Evolutionary conservation across 768 basidiomycete genomes (phyloP), one percentile per base, ranked within the genome.

Genomic region (Rubroboletus satanas): DNA sequence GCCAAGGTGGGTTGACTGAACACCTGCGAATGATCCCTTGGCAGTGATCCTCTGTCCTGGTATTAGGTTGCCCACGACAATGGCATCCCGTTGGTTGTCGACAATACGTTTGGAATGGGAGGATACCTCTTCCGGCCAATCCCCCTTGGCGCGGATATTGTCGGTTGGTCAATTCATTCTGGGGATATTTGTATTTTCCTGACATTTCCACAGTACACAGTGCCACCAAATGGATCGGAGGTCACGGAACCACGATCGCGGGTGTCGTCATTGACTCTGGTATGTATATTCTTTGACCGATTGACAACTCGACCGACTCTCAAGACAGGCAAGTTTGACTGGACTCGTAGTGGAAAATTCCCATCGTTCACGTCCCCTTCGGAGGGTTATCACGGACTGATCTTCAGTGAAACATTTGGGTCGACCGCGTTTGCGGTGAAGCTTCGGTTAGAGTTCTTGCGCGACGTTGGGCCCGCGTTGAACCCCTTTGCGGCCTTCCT

Each of bases 201-300:
- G 45, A 55, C 48, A 35, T 47, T 7, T 41, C 26, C 2, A 14
- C 21, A 78, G 80, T 81, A 0, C 78, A 83, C 61, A 80, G 79
- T 31, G 81, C 81, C 3, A 85, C 83, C 0, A 85, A 87, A 62
- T 87, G 85, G 85, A 82, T 87, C 7, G 76, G 83, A 1, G 83
- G 83, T 0, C 83, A 84, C 47, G 84, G 86, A n/a, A 85, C 83
- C 9, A 84, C 82, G 7, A 80, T 87, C 49, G 84, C 75, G 0
- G 86, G 86, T 37, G 80, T 85, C 15, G 70, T 87, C 29, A 59
- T 88, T 26, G 85, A 87, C 58, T 72, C 74, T 14, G 85, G 83
- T 74, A 66, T 31, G 65, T 70, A 60, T 37, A 60, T 53, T 52
- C 11, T 21, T 45, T 32, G 5, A 45, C 14, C 15, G 7, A 10